Base-by-base conservation (phyloP, 2,329 filamentous ascomycete species). In the Thielaviopsis populi region DNA sequence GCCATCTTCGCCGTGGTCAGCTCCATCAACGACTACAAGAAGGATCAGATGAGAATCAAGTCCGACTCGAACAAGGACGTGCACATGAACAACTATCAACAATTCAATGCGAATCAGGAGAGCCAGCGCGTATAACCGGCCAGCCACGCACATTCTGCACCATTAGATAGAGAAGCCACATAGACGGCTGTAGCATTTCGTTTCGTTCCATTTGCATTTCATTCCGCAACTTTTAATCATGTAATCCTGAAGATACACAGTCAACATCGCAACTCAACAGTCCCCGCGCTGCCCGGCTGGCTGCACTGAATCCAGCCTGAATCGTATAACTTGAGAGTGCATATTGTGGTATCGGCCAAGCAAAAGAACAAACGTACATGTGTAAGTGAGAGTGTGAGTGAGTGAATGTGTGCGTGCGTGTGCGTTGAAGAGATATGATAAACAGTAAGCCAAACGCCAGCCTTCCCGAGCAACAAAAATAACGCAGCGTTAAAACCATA, bases 1-100 rank as follows among this genome's bases (percentile, higher is more conserved):
- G 48, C 76, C 3, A 65, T 73, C 2, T 66, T 63, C 40, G 58
- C 61, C 8, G 19, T 48, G 1, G n/a, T 66, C n/a, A 65, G 50
- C 37, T 53, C 61, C 7, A 30, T 63, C 22, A 66, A 42, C 33
- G 64, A 66, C 43, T 37, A 50, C 50, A 65, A 65, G n/a, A 65
- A 60, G 56, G 63, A 65, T 11, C 41, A 41, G 22, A 40, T 30
- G 40, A 53, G 61, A 42, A 41, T 61, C 3, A 58, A 33, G 19
- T 40, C 59, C 1, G 40, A 27, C 17, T 8, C 42, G 22, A 30
- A 61, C 30, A 65, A 65, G 53, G 53, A 27, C 17, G 33, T 65
- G 2, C 27, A 24, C 41, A 65, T 56, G 56, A 50, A 58, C 54
- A 66, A 59, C 27, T 59, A 63, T n/a, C n/a, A n/a, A n/a, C 24